Percentiles rank a stretch among this genome's conserved stretches.
These are phyloP conservation scores for Fusarium anguioides DNA, from an alignment of 2,329 filamentous ascomycete species.

Conservation along the genomic window DNA sequence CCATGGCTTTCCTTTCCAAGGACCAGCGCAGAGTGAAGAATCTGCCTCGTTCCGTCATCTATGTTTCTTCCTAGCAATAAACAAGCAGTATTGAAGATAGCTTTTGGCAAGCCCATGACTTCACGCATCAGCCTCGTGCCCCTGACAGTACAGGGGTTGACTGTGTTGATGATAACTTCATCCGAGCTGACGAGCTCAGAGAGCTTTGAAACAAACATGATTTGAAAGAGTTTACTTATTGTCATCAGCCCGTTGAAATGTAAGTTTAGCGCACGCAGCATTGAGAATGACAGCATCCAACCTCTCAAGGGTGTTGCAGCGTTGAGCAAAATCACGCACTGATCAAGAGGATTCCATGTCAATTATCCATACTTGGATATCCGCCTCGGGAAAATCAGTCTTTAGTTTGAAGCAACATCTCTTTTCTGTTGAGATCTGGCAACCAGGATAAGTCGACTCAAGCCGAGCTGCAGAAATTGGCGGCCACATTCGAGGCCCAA, in stretches of 20 bases:
- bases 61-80: background rate
- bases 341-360: constrained; percentile 14
- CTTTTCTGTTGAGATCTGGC: background rate
- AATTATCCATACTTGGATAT: constrained; percentile 15
- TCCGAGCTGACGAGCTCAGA: background rate
- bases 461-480: constrained; percentile 39
- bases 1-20: constrained; percentile 19
- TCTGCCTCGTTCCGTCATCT: background rate
- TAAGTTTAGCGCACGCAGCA: background rate
- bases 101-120: background rate
- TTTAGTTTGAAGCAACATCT: background rate
- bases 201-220: constrained; percentile 10
- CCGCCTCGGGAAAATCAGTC: background rate
- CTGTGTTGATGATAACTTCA: background rate
- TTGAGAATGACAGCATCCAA: background rate
- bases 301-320: background rate
- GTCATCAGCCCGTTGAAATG: background rate
- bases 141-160: background rate
- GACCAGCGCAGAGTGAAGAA: background rate
- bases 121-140: background rate
- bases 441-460: background rate
- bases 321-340: background rate
- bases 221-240: background rate
- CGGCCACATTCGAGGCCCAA: constrained; percentile 56
- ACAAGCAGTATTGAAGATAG: background rate